These are phyloP conservation scores for Botryotinia calthae DNA, from an alignment of 2,329 filamentous ascomycete genomes.

Conservation along the genomic window DNA sequence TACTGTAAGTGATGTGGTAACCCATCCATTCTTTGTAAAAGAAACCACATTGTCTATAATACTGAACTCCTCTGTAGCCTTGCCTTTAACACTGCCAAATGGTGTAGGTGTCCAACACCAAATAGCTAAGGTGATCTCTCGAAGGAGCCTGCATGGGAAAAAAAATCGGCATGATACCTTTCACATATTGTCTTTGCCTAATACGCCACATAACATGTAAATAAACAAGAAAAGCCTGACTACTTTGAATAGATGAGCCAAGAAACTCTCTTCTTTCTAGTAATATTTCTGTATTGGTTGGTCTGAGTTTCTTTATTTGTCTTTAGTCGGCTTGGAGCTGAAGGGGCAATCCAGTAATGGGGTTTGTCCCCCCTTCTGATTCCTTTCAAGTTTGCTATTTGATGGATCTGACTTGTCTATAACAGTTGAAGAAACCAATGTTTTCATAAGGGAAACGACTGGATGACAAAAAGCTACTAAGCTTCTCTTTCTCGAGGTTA, in stretches of 20 bases:
- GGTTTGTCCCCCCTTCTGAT: neutral
- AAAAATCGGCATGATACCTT: neutral
- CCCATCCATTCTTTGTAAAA: neutral
- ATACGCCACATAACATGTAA: neutral
- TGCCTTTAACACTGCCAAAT: too few relatives aligned
- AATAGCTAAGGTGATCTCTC: neutral
- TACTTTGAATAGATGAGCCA: neutral
- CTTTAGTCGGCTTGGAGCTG: neutral
- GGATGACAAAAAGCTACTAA: neutral
- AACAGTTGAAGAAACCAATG: neutral
- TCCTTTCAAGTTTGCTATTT: neutral
- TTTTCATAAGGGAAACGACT: neutral
- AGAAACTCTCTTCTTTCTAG: neutral
- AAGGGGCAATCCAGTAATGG: neutral
- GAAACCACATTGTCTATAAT: neutral
- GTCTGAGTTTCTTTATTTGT: neutral
- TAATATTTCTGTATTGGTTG: neutral
- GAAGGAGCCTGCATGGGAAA: neutral
- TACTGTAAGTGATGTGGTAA: neutral
- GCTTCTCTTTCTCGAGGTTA: neutral
- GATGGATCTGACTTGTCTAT: neutral
- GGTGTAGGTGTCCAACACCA: neutral
- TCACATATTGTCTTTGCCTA: neutral
- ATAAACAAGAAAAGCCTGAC: neutral
- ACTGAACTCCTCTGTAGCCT: neutral